Evolutionary conservation across 495 filamentous ascomycete genomes (phyloP).

Genomic region (Peziza echinospora): DNA sequence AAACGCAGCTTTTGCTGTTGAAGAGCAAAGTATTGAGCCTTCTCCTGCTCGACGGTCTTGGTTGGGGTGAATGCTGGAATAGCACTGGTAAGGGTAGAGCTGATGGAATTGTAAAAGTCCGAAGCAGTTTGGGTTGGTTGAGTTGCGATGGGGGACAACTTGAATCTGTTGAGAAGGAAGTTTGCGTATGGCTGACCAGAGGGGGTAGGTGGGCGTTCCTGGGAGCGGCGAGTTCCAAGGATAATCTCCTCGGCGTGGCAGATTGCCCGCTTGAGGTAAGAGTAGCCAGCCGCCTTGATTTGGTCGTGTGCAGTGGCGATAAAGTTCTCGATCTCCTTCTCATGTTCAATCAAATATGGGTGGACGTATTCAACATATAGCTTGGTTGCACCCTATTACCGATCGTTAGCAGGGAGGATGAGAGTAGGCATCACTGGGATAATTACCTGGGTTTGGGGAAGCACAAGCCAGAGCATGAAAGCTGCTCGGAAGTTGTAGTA

Average conservation of each 20-base stretch:
- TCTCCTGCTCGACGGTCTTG: constrained; percentile 10
- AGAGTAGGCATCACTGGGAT: neutral
- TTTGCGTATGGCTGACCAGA: constrained; percentile 47
- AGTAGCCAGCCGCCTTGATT: constrained; percentile 52
- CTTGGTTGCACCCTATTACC: constrained; percentile 35
- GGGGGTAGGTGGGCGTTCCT: constrained; percentile 27
- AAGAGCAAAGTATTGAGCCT: constrained; percentile 16
- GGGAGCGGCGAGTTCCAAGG: constrained; percentile 43
- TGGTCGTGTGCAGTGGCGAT: constrained; percentile 66
- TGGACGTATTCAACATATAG: constrained; percentile 71
- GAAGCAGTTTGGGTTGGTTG: constrained; percentile 26
- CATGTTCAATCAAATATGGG: constrained; percentile 73
- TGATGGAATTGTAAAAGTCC: constrained; percentile 57
- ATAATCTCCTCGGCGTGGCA: constrained; percentile 48
- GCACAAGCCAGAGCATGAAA: constrained; percentile 83
- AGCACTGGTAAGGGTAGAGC: constrained; percentile 28
- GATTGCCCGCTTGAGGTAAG: constrained; percentile 59
- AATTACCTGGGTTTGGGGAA: constrained; percentile 68
- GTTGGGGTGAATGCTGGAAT: constrained; percentile 11
- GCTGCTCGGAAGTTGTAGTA: constrained; percentile 78
- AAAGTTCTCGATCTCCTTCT: constrained; percentile 71
- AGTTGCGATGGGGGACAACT: constrained; percentile 36
- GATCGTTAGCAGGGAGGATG: neutral
- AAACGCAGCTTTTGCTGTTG: constrained; percentile 15
- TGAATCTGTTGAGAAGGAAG: constrained; percentile 63